These are phyloP conservation scores for Rhynchosporium secalis DNA, from an alignment of 2,329 filamentous ascomycete species.

Conservation along the genomic window DNA sequence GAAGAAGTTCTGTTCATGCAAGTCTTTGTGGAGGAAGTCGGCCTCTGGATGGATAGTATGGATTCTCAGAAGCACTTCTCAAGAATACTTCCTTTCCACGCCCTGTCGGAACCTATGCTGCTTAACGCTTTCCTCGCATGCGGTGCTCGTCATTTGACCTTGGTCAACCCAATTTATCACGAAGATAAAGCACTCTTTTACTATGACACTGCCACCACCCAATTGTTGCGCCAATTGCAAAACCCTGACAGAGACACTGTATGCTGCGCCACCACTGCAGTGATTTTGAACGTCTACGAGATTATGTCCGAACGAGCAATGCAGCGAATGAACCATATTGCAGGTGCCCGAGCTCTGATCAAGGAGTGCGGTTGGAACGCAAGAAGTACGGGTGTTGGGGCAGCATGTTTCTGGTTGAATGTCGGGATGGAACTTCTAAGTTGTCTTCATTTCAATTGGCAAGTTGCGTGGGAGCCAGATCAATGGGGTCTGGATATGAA, in stretches of 20 bases:
- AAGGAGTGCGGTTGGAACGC: conserved; percentile 90
- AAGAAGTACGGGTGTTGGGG: conserved; percentile 72
- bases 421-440: conserved; percentile 87
- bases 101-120: conserved; percentile 81
- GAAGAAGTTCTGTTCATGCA: conserved; percentile 90
- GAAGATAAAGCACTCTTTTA: conserved; percentile 79
- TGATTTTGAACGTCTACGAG: conserved; percentile 89
- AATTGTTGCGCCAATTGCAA: conserved; percentile 73
- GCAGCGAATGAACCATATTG: conserved; percentile 86
- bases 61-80: conserved; percentile 86
- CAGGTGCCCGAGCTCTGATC: conserved; percentile 80
- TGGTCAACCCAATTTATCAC: conserved; percentile 68
- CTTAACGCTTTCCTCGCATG: conserved; percentile 87
- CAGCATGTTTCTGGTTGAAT: conserved; percentile 93
- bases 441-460: conserved; percentile 85
- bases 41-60: conserved; percentile 91
- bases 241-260: conserved; percentile 82
- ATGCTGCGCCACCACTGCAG: conserved; percentile 82
- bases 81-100: conserved; percentile 77
- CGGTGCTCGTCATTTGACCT: conserved; percentile 76
- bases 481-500: conserved; percentile 85
- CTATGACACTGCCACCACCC: conserved; percentile 81
- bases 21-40: conserved; percentile 87
- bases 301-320: conserved; percentile 81
- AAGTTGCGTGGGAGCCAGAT: conserved; percentile 84